phyloP scores from a whole-genome alignment of 2,329 filamentous ascomycete genomes.

The Gnomoniopsis sp. region DNA sequence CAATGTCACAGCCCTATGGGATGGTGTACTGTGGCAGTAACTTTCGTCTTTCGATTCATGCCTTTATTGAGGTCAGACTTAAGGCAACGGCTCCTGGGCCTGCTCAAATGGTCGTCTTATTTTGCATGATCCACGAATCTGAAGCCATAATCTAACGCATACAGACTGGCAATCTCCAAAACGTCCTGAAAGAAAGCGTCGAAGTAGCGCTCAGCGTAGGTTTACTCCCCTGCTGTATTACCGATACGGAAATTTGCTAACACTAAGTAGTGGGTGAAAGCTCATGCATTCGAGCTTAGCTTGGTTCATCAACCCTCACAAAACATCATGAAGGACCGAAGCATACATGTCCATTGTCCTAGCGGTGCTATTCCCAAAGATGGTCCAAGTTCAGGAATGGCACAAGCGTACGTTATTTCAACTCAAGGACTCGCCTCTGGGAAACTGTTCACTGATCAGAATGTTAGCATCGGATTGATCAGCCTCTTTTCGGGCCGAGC shows the following conservation, averaged over 20 bases:
- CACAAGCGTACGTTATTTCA: constrained; percentile 71
- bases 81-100: too few species aligned
- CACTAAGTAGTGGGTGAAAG: constrained; percentile 74
- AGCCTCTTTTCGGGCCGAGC: constrained; percentile 82
- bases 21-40: too few species aligned
- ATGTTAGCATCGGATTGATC: constrained; percentile 66
- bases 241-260: background rate
- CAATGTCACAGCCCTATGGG: too few species aligned
- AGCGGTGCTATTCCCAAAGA: constrained; percentile 95
- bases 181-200: constrained; percentile 94
- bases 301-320: constrained; percentile 75
- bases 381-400: constrained; percentile 80
- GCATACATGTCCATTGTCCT: constrained; percentile 94
- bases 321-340: constrained; percentile 94
- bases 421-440: too few species aligned
- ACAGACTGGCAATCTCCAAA: constrained; percentile 83
- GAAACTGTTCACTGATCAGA: too few species aligned
- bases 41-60: too few species aligned
- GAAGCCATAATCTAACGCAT: background rate
- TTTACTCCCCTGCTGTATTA: background rate
- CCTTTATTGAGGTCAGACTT: too few species aligned
- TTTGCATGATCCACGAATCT: background rate
- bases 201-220: constrained; percentile 76
- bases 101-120: too few species aligned
- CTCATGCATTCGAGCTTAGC: constrained; percentile 87